Percentiles rank a stretch among this genome's conserved stretches.
phyloP scores from a whole-genome alignment of 2,329 filamentous ascomycete species.

The Diaporthe sp. region DNA sequence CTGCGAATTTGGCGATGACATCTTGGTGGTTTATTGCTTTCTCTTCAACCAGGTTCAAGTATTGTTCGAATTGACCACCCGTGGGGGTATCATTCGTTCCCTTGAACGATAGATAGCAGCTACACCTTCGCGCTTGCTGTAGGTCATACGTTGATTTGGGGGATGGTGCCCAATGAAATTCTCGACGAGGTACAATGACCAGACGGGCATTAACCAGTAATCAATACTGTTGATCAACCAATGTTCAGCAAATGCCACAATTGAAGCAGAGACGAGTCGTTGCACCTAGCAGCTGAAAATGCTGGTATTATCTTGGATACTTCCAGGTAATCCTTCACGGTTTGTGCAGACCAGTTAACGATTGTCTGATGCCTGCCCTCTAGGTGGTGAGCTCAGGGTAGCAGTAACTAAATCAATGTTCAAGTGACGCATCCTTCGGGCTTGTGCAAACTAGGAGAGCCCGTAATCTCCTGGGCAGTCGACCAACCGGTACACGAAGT shows the following conservation, averaged over 20 bases:
- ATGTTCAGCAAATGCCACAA: not conserved
- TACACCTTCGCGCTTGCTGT: no score
- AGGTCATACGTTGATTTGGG: not conserved
- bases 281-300: not conserved
- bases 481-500: not conserved
- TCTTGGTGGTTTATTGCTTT: not conserved
- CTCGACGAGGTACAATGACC: no score
- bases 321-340: no score
- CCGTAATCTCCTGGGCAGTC: not conserved
- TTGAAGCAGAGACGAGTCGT: not conserved
- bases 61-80: no score
- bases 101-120: not conserved
- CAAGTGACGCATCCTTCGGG: not conserved
- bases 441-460: not conserved
- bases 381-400: not conserved
- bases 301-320: no score
- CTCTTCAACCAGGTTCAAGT: not conserved
- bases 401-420: not conserved
- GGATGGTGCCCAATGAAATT: not conserved
- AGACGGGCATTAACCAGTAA: not conserved
- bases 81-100: not conserved
- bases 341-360: not conserved
- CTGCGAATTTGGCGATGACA: not conserved
- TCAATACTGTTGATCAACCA: not conserved
- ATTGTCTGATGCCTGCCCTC: not conserved